These are phyloP conservation scores for Podaxis sp. DNA, from an alignment of 768 basidiomycete genomes.

Conservation along the genomic window DNA sequence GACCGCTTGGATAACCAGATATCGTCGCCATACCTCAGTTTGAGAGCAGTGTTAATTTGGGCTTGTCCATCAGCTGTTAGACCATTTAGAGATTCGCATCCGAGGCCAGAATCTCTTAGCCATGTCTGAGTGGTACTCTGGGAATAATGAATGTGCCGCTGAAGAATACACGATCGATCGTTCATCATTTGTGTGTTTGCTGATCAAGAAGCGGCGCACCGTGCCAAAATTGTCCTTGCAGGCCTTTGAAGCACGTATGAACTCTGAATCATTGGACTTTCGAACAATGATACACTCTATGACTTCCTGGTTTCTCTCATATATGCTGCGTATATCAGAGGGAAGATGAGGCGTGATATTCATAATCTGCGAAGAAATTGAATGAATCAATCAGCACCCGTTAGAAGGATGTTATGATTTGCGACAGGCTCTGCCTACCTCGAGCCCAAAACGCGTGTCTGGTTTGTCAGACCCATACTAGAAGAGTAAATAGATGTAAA, in stretches of 20 bases:
- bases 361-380: conserved; percentile 37
- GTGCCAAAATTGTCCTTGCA: conserved; percentile 9
- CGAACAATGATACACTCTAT: conserved; percentile 50
- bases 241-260: conserved; percentile 38
- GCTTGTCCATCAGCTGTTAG: conserved; percentile 34
- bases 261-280: conserved; percentile 36
- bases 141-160: conserved; percentile 15
- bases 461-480: conserved; percentile 96
- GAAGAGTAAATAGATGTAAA: conserved; percentile 11
- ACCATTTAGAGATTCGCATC: conserved; percentile 24
- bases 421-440: conserved; percentile 49
- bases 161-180: conserved; percentile 7
- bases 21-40: conserved; percentile 49
- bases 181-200: not conserved
- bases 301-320: conserved; percentile 26
- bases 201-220: conserved; percentile 5
- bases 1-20: conserved; percentile 58
- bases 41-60: conserved; percentile 27
- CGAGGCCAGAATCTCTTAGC: conserved; percentile 19
- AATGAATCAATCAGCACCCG: conserved; percentile 19
- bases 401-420: conserved; percentile 12
- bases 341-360: conserved; percentile 35
- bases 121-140: conserved; percentile 10
- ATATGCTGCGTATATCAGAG: conserved; percentile 14
- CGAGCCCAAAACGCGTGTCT: conserved; percentile 83